phyloP scores from a whole-genome alignment of 495 filamentous ascomycete species.

The Pyronema domesticum region DNA sequence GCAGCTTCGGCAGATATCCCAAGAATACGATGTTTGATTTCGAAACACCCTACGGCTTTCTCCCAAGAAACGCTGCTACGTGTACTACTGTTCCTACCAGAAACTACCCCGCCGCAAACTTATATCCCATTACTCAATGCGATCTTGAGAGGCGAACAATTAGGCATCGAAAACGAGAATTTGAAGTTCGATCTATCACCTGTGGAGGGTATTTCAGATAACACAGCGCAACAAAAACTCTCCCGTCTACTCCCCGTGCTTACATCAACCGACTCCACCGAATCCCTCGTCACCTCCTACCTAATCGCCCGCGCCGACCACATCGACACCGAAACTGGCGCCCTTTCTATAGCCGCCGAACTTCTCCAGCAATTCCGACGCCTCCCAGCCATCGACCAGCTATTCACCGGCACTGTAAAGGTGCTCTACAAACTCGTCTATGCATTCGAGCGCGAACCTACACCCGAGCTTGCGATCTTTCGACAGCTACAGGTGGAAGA shows the following conservation, averaged over 20 bases:
- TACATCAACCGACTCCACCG: neutral
- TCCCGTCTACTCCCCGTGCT: neutral
- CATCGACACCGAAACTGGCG: slow-evolving; percentile 48
- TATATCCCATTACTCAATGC: slow-evolving; percentile 10
- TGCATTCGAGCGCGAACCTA: slow-evolving; percentile 10
- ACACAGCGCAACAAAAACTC: slow-evolving; percentile 1
- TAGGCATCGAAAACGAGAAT: slow-evolving; percentile 4
- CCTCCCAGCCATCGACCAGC: slow-evolving; percentile 9
- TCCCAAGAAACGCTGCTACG: slow-evolving; percentile 8
- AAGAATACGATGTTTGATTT: slow-evolving; percentile 7
- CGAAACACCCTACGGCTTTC: slow-evolving; percentile 8
- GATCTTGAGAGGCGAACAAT: neutral
- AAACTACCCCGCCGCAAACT: slow-evolving; percentile 13
- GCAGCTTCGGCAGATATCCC: slow-evolving; percentile 24
- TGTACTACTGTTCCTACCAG: slow-evolving; percentile 18
- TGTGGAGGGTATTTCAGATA: slow-evolving; percentile 13
- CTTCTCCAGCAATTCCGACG: slow-evolving; percentile 42
- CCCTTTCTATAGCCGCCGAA: slow-evolving; percentile 41
- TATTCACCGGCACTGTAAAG: slow-evolving; percentile 10
- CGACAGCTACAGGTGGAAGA: neutral
- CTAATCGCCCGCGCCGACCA: slow-evolving; percentile 45
- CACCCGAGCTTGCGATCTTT: neutral
- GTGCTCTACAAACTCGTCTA: slow-evolving; percentile 20
- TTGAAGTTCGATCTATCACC: slow-evolving; percentile 20
- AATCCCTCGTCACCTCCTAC: slow-evolving; percentile 33